Evolutionary conservation across 2,329 filamentous ascomycete genomes (phyloP), one percentile per base, ranked within the genome.

Genomic region (Beauveria varroae): DNA sequence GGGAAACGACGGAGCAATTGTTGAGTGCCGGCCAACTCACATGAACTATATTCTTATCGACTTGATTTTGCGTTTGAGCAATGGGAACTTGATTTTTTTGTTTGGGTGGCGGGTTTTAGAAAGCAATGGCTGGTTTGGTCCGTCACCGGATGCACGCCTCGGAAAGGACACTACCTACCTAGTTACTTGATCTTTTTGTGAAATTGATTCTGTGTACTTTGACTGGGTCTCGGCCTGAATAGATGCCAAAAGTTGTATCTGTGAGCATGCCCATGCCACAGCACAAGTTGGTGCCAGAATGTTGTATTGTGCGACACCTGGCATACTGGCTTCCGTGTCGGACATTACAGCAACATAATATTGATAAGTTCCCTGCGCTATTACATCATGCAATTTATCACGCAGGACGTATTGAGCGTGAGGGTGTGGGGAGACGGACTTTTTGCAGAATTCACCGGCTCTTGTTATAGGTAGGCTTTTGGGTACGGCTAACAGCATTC

Each of bases 31-130:
- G 60, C 53, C 26, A 47, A 30, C 60, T 53, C 53, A 24, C 37
- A 46, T 46, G 30, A 9, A 46, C 14, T 52, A 57, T 62, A 40
- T 57, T 52, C 40, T 52, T 28, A 43, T 54, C 8, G 18, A 8
- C 22, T 55, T 46, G 44, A 59, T 63, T 61, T 62, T 57, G 24
- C 51, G 56, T 44, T 63, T 62, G 28, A 55, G 58, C 50, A 50
- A 54, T 49, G 47, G 60, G 55, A 53, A 18, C 20, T 22, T 56
- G 51, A 43, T 50, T 37, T 37, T 62, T 62, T 18, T 57, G 24
- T 51, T 54, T 59, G 41, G 55, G 50, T 50, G 51, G 59, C 61
- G 60, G 63, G 65, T 46, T 64, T 62, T 62, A 63, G 62, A 63
- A 62, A 62, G 53, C 60, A 57, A 62, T 54, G 60, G 60, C 50